Evolutionary conservation across 2,329 filamentous ascomycete genomes (phyloP).

Genomic region (Pseudogymnoascus sp.): DNA sequence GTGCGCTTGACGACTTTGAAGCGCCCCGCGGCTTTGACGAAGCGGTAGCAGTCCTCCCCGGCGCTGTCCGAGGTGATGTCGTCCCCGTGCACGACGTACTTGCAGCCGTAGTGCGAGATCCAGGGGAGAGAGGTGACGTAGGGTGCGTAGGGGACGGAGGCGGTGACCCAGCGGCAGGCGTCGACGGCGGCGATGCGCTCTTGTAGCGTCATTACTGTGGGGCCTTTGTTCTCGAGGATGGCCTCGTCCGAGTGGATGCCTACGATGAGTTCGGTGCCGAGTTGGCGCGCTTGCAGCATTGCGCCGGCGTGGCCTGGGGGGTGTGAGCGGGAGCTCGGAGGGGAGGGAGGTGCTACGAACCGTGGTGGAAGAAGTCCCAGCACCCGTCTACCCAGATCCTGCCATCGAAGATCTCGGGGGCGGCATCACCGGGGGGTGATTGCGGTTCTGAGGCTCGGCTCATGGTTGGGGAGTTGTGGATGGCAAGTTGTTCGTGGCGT

Average conservation of each 20-base stretch:
- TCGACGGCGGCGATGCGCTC: constrained; percentile 87
- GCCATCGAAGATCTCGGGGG: constrained; percentile 40
- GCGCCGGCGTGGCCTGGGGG: constrained; percentile 80
- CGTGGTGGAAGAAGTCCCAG: constrained; percentile 98
- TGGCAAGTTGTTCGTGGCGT: neutral
- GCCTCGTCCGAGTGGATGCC: constrained; percentile 94
- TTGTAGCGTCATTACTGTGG: constrained; percentile 88
- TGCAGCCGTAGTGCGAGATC: constrained; percentile 92
- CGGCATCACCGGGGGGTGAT: constrained; percentile 22
- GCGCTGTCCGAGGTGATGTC: constrained; percentile 92
- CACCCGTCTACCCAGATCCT: constrained; percentile 98
- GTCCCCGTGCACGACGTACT: constrained; percentile 92
- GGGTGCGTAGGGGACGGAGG: constrained; percentile 73
- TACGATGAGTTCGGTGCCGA: constrained; percentile 80
- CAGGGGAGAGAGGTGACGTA: constrained; percentile 92
- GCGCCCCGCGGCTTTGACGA: constrained; percentile 84
- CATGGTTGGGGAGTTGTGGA: neutral
- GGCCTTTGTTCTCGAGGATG: constrained; percentile 94
- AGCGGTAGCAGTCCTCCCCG: constrained; percentile 95
- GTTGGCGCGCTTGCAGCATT: constrained; percentile 88
- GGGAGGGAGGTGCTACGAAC: constrained; percentile 35
- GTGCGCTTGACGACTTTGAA: constrained; percentile 98
- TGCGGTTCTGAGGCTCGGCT: neutral
- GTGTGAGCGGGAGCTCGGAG: neutral
- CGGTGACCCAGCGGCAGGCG: constrained; percentile 89